Evolutionary conservation across 2,329 filamentous ascomycete genomes (phyloP), one percentile per base, ranked within the genome.

Genomic region (Cladosporium sp.): DNA sequence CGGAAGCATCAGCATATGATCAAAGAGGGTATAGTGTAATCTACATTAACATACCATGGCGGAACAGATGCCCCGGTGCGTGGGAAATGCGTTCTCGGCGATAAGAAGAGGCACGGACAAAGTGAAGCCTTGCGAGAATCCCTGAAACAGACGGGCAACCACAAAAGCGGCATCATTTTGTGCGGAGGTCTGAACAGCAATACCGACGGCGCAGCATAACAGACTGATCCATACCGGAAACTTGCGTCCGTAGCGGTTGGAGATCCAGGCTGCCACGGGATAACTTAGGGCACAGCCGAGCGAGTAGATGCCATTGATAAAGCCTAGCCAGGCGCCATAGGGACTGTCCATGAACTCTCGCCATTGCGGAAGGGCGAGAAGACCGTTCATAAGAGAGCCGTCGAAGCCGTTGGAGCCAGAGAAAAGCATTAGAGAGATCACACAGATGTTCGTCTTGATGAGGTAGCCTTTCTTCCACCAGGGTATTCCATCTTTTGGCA

Each of bases 41-140:
- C 9, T 27, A 1, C 29, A 3, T 29, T 6, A 17, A 1, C 41
- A 34, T 32, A 43, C 24, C 43, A 86, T 74, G 12, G 83, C 75
- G 1, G 83, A 86, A 43, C 85, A 75, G 24, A 78, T 78, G 27
- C 77, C 83, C 61, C 84, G 80, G 62, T 87, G 83, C 61, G 85
- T 83, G 22, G 83, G 83, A 61, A 86, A 83, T 68, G 78, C 81
- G 53, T 86, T 77, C 70, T 86, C 84, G 3, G 80, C 80, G 9
- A 86, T 73, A 6, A 86, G 73, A 44, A 86, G 72, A 3, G 83
- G 83, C 11, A 82, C 83, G 4, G 79, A 77, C 12, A 51, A 30
- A n/a, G 30, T 39, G 32, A 37, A 30, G 17, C 40, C 48, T 20
- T 43, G 41, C 29, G 41, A 43, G 24, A 45, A 40, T 9, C 48